Evolutionary conservation across 768 basidiomycete species (phyloP).

Genomic region (Trametes cubensis): DNA sequence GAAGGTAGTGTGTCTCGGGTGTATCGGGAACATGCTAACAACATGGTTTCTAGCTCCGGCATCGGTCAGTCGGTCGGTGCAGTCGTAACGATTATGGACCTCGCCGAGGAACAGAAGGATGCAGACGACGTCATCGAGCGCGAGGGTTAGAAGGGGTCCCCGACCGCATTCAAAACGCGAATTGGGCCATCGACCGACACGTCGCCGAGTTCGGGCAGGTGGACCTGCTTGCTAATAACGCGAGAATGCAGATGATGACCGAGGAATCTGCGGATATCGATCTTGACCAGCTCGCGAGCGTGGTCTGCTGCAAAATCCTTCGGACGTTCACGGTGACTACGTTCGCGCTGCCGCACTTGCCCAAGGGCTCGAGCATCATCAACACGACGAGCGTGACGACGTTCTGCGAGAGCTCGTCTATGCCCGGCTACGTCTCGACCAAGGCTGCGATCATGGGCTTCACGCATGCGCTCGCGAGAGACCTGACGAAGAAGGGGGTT

Average conservation of each 20-base stretch:
- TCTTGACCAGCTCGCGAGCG: conserved; percentile 54
- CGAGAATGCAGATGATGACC: conserved; percentile 49
- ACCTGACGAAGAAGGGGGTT: conserved; percentile 58
- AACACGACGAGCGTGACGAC: conserved; percentile 64
- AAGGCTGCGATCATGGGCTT: conserved; percentile 64
- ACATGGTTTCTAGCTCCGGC: conserved; percentile 38
- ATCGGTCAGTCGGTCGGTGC: conserved; percentile 57
- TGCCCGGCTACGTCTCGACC: conserved; percentile 56
- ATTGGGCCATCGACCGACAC: conserved; percentile 48
- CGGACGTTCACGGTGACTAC: conserved; percentile 62
- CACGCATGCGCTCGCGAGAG: conserved; percentile 54
- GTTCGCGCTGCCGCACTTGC: conserved; percentile 59
- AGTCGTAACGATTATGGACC: conserved; percentile 55
- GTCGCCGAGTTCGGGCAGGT: conserved; percentile 47
- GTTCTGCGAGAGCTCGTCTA: conserved; percentile 41
- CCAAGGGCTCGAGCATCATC: conserved; percentile 60
- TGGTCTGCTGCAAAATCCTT: conserved; percentile 60
- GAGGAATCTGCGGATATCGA: conserved; percentile 51
- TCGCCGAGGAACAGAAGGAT: conserved; percentile 59
- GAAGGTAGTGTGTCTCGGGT: neutral
- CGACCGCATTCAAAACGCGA: conserved; percentile 37
- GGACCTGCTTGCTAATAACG: conserved; percentile 65
- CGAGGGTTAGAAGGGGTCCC: conserved; percentile 41
- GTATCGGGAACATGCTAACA: neutral
- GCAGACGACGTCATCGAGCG: conserved; percentile 51